Base-by-base conservation (phyloP, 257 asterid genomes). In the Penstemon newberryi region DNA sequence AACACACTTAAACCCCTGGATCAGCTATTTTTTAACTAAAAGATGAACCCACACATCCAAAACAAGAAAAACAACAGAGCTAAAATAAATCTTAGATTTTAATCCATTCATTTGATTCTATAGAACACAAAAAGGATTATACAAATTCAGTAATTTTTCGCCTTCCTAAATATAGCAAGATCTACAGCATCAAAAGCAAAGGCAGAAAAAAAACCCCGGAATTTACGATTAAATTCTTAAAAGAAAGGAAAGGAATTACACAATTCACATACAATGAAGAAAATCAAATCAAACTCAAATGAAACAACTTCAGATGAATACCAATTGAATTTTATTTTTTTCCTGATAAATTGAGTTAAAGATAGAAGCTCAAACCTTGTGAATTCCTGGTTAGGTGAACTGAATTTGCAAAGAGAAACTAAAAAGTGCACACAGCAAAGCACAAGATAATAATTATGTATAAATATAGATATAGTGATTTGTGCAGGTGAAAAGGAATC, bases 281-380 rank as follows among this genome's bases (percentile, higher is more conserved):
- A 25, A 57, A 64, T 41, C 56, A 63, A 60, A 72, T 40, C 45
- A 66, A 59, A 36, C 52, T 42, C 15, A 73, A 39, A 38, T 13
- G 54, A 39, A 70, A 45, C 69, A 65, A 63, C 58, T 65, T 55
- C 25, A 3, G 0, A 25, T 37, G 49, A 5, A 8, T 12, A 36
- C 18, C 40, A 7, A 25, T 53, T 7, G 2, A 18, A 36, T 18
- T 54, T 6, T 41, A 18, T 42, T 41, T 56, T 65, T 18, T 51
- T 13, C 13, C 10, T 42, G 57, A 41, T 7, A 8, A 18, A 49
- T 25, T 25, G 33, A 25, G 33, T 25, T 25, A 25, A 25, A 2
- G 33, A 25, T 25, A 1, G 55, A 54, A 72, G 56, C 62, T 56
- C 78, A 60, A 55, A 83, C 89, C 86, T 79, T 67, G 42, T 25